Base-by-base conservation (phyloP, 164 flowering plant genomes). In the Annona cherimola region DNA sequence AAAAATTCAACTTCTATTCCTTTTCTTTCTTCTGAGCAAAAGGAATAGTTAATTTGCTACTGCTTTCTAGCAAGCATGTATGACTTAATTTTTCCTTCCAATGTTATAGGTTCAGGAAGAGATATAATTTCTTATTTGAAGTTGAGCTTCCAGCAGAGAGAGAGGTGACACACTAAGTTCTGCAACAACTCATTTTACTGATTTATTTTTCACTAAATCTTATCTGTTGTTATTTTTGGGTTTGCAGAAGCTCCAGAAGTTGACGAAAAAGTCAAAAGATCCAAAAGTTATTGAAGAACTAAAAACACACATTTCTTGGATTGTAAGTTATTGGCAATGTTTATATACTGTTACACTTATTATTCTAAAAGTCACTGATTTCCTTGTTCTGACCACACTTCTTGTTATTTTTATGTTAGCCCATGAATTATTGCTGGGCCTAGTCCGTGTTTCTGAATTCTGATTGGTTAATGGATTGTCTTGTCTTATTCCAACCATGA, bases 51-150 rank as follows among this genome's bases (percentile, higher is more conserved):
- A 61, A 35, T 35, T 61, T 35, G 40, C 39, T 61, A 18, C 8
- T 6, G 35, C 18, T 40, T 3, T 57, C n/a, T 57, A 11, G 26
- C 20, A 35, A 57, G 54, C 63, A 3, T 69, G 20, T 55, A 5
- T 40, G 41, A 5, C 67, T 45, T 4, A 12, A 3, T 19, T 19
- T 5, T 59, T 59, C 14, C 42, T n/a, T 57, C 39, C 18, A 16
- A 9, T 20, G 35, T n/a, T 63, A 66, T 74, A 94, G 97, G 88
- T 90, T 91, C 79, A 88, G 83, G 81, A 91, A 90, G 77, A 86
- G 95, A 79, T 94, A 86, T 78, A 72, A 74, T 70, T 94, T 94
- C 77, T 75, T 94, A 5, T 90, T 70, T 74, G 87, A 88, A 72
- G 71, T 78, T 6, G 73, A 79, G 14, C 86, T 93, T 79, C 97